Evolutionary conservation across 2,329 filamentous ascomycete genomes (phyloP).

Genomic region (Fragosphaeria purpurea): DNA sequence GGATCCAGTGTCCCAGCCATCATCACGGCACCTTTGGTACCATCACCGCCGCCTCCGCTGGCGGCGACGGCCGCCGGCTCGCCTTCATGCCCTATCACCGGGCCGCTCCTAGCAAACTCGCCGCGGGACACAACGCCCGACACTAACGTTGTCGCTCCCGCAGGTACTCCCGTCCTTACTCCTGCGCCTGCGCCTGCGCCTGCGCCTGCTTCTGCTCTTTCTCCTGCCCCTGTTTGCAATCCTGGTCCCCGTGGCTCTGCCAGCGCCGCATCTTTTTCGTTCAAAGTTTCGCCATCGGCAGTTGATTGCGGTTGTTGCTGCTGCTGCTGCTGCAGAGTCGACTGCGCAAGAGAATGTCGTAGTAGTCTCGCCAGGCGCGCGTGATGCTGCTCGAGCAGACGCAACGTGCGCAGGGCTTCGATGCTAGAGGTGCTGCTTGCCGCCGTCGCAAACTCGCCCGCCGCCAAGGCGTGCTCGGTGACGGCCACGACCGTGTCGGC

Average conservation of each 20-base stretch:
- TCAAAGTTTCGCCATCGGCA: not conserved
- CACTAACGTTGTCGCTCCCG: constrained; percentile 8
- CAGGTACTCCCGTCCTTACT: constrained; percentile 3
- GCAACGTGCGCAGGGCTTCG: constrained; percentile 74
- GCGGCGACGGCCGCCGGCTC: not conserved
- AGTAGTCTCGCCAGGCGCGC: constrained; percentile 72
- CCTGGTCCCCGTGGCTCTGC: too few species aligned
- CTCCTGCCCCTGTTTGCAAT: too few species aligned
- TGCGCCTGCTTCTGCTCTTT: not conserved
- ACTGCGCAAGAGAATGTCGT: constrained; percentile 53
- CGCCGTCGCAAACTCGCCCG: constrained; percentile 78
- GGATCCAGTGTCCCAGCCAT: not conserved
- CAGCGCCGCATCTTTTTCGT: constrained; percentile 3
- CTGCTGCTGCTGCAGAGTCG: constrained; percentile 23
- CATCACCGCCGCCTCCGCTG: not conserved
- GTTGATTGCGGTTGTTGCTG: not conserved
- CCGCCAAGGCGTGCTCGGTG: constrained; percentile 79
- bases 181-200: constrained; percentile 12
- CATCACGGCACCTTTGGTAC: too few species aligned
- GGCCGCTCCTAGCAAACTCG: constrained; percentile 6
- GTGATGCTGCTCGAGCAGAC: constrained; percentile 81
- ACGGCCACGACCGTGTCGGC: constrained; percentile 71
- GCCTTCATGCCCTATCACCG: not conserved
- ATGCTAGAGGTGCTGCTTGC: constrained; percentile 57
- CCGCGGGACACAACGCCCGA: constrained; percentile 12